A percentile compares a stretch with the other conserved stretches of the same genome.
phyloP scores from a whole-genome alignment of 2,329 filamentous ascomycete genomes.

The Claviceps lovelessii region DNA sequence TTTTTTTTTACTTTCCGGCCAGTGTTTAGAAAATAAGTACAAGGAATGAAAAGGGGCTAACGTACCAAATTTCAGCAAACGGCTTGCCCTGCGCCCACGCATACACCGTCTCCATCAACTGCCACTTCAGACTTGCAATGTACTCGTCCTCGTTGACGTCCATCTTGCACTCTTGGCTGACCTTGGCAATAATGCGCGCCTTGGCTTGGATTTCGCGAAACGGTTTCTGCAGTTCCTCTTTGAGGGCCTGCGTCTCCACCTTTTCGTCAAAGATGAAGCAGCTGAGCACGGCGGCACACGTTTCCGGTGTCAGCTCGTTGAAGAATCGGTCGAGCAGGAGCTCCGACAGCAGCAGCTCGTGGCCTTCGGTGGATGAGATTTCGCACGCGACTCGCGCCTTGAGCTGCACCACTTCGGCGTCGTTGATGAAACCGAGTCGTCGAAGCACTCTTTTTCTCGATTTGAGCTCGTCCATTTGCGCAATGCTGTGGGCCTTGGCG shows the following conservation, averaged over 20 bases:
- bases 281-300: slow-evolving; percentile 72
- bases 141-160: slow-evolving; percentile 93
- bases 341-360: slow-evolving; percentile 86
- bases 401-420: slow-evolving; percentile 85
- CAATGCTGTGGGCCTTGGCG: slow-evolving; percentile 66
- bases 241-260: slow-evolving; percentile 60
- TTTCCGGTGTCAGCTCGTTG: slow-evolving; percentile 82
- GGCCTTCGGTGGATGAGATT: slow-evolving; percentile 79
- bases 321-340: slow-evolving; percentile 95
- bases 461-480: slow-evolving; percentile 92
- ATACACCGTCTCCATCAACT: slow-evolving; percentile 93
- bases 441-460: slow-evolving; percentile 89
- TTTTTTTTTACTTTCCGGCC: no score
- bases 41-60: slow-evolving; percentile 10
- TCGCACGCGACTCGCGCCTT: slow-evolving; percentile 97
- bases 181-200: slow-evolving; percentile 78
- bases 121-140: slow-evolving; percentile 73
- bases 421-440: slow-evolving; percentile 89
- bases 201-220: slow-evolving; percentile 77
- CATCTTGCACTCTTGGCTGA: slow-evolving; percentile 88
- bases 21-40: not conserved
- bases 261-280: slow-evolving; percentile 98
- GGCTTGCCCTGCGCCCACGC: slow-evolving; percentile 81
- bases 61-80: slow-evolving; percentile 91
- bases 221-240: slow-evolving; percentile 75